Conservation (phyloP, 2,329 filamentous ascomycete genomes). For the Xylaria sp. region DNA sequence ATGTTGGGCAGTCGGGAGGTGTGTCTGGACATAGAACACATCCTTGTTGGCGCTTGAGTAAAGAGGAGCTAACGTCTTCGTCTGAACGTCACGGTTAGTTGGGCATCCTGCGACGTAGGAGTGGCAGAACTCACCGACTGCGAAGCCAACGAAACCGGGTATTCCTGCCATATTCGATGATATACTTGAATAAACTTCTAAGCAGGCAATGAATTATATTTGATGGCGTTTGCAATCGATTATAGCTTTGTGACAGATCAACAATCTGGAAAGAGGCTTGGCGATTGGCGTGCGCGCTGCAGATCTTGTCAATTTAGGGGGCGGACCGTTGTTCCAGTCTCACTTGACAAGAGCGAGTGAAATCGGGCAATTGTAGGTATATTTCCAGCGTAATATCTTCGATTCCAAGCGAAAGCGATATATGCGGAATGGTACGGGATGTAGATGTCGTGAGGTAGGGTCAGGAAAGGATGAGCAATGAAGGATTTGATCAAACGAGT, state of each 20-base stretch:
- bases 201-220: background rate
- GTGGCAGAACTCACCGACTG: conserved; percentile 42
- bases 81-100: conserved; percentile 41
- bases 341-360: conserved; percentile 9
- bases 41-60: conserved; percentile 55
- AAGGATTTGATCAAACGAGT: conserved; percentile 54
- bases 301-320: conserved; percentile 39
- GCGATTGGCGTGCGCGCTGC: conserved; percentile 38
- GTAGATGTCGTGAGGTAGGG: conserved; percentile 29
- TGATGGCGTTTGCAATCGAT: background rate
- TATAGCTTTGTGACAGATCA: conserved; percentile 34
- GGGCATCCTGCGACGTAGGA: conserved; percentile 8
- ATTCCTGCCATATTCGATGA: conserved; percentile 44
- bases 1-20: conserved; percentile 59
- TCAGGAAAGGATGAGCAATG: conserved; percentile 9
- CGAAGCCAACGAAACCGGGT: conserved; percentile 48
- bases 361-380: conserved; percentile 28
- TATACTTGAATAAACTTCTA: conserved; percentile 4
- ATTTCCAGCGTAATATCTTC: conserved; percentile 5
- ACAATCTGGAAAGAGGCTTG: conserved; percentile 36
- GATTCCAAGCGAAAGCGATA: conserved; percentile 15
- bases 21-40: conserved; percentile 61
- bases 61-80: conserved; percentile 43
- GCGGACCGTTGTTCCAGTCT: conserved; percentile 14
- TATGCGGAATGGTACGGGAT: conserved; percentile 13